Evolutionary conservation across 768 basidiomycete species (phyloP), one percentile per base, ranked within the genome.

Genomic region (Zangia roseola): DNA sequence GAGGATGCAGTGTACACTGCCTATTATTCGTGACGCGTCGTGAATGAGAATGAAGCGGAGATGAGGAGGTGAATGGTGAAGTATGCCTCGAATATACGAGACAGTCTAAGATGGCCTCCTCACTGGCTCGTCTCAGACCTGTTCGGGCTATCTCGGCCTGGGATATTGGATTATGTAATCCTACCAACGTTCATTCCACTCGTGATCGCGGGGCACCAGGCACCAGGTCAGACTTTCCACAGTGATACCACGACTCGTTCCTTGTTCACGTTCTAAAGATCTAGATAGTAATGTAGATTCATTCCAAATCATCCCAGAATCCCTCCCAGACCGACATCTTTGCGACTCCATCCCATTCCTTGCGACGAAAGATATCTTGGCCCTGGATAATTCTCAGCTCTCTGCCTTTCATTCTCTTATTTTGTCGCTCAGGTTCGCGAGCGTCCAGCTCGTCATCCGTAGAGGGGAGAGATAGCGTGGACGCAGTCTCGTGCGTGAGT

Each of bases 321-420:
- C 45, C 59, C 6, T 57, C 56, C 71, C 71, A 74, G 12, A 55
- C 35, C 25, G 47, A 50, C 67, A 74, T 66, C 26, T 46, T 56
- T 6, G 54, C 49, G 3, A 66, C 65, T 5, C 68, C 64, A 6
- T 72, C 62, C 34, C 65, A 71, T 10, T 62, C 63, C 9, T 64
- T 68, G 21, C 62, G 78, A 26, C 83, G 72, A 40, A 91, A 79
- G 24, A 90, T 71, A 52, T 81, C 78, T 59, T 88, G 84, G 10
- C 84, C 84, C 58, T 90, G 88, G 2, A 99, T 73, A 20, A 98
- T 74, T 47, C 87, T 79, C 48, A 99, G 70, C 67, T 99, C 95
- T 47, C 94, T 75, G 21, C 84, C 86, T 33, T 85, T 78, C 88
- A 95, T 92, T 44, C 94, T 75, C 52, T 75, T 75, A 2, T 79